Evolutionary conservation across 768 basidiomycete species (phyloP).

Genomic region (Cyclocybe aegerita): DNA sequence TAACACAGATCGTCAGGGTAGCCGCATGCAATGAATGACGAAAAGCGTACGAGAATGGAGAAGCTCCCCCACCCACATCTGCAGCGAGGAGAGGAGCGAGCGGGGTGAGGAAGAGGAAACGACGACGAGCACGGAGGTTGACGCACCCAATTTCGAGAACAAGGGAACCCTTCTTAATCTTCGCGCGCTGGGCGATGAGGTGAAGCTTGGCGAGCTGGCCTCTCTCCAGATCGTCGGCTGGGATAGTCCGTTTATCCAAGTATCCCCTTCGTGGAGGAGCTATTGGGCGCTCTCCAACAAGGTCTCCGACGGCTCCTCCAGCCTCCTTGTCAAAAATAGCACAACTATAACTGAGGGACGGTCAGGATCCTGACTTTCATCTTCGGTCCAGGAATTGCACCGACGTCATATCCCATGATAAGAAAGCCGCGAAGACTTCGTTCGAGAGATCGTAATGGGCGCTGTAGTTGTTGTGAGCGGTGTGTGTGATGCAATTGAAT

Average conservation of each 20-base stretch:
- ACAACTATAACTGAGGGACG: constrained; percentile 5
- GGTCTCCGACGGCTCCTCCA: constrained; percentile 7
- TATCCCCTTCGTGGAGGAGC: constrained; percentile 4
- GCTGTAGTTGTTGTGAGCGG: background rate
- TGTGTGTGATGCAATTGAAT: background rate
- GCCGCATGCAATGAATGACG: background rate
- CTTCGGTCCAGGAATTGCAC: background rate
- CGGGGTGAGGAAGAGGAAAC: background rate
- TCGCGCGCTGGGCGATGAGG: constrained; percentile 6
- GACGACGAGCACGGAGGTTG: background rate
- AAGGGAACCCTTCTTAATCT: constrained; percentile 6
- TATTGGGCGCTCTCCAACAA: constrained; percentile 5
- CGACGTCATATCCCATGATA: constrained; percentile 14
- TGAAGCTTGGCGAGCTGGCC: constrained; percentile 13
- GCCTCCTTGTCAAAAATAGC: constrained; percentile 10
- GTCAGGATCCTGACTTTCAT: background rate
- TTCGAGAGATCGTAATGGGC: constrained; percentile 13
- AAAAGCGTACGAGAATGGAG: constrained; percentile 4
- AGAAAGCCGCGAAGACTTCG: constrained; percentile 10
- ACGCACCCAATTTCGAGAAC: constrained; percentile 12
- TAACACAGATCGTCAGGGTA: too few relatives aligned
- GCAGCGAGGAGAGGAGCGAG: background rate
- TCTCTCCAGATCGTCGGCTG: constrained; percentile 10
- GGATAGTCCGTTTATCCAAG: background rate
- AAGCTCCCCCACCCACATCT: constrained; percentile 16